phyloP scores from a whole-genome alignment of 2,329 filamentous ascomycete genomes.

The Talaromyces islandicus region DNA sequence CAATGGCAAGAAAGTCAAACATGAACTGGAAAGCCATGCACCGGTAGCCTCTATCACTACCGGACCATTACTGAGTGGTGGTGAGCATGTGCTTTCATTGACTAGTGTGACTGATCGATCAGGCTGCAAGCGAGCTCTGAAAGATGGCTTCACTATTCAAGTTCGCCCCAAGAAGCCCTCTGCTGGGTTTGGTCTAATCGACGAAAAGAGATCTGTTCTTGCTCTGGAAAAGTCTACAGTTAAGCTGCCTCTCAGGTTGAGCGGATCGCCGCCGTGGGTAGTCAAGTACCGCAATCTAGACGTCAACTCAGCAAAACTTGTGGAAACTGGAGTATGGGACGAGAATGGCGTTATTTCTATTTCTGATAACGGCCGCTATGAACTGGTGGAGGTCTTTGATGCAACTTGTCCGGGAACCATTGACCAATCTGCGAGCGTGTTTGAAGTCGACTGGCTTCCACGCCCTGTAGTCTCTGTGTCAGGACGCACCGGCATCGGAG shows the following conservation, averaged over 20 bases:
- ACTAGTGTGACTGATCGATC: slow-evolving; percentile 81
- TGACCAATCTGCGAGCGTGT: slow-evolving; percentile 65
- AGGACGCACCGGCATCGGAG: slow-evolving; percentile 34
- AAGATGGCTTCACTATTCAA: slow-evolving; percentile 76
- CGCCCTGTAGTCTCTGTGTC: slow-evolving; percentile 64
- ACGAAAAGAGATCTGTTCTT: slow-evolving; percentile 68
- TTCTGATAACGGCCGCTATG: slow-evolving; percentile 65
- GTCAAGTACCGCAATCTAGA: slow-evolving; percentile 68
- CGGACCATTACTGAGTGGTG: slow-evolving; percentile 67
- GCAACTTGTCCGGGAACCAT: slow-evolving; percentile 75
- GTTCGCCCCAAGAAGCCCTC: slow-evolving; percentile 86
- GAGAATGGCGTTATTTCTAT: slow-evolving; percentile 67
- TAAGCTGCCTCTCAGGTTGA: slow-evolving; percentile 73
- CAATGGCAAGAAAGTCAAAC: slow-evolving; percentile 73
- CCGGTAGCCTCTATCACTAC: slow-evolving; percentile 68
- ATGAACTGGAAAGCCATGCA: slow-evolving; percentile 58
- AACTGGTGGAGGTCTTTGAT: slow-evolving; percentile 72
- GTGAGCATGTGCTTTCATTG: slow-evolving; percentile 82
- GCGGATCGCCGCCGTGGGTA: slow-evolving; percentile 79
- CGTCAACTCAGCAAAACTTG: slow-evolving; percentile 41
- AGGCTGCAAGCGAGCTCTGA: slow-evolving; percentile 77
- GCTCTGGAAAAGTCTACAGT: slow-evolving; percentile 71
- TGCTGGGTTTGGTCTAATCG: slow-evolving; percentile 76
- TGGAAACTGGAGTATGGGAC: slow-evolving; percentile 44
- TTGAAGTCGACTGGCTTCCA: slow-evolving; percentile 79